Percentiles rank a stretch among this genome's conserved stretches.
Evolutionary conservation across 2,329 filamentous ascomycete genomes (phyloP).

Genomic region (Atkinsonella hypoxylon): DNA sequence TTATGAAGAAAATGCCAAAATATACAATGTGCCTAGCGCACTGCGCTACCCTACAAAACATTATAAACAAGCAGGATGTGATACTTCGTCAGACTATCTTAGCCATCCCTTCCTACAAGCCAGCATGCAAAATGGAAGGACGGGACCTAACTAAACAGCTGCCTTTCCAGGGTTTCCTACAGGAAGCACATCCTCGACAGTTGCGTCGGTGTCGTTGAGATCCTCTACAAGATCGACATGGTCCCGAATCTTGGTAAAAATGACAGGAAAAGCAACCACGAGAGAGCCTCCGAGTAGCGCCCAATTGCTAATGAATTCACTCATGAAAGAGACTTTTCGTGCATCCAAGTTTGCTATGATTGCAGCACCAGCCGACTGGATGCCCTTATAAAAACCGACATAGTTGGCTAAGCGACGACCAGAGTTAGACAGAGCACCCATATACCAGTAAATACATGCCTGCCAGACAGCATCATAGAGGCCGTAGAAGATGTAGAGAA

Average conservation of each 20-base stretch:
- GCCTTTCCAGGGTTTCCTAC: constrained; percentile 1
- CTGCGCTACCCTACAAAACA: too few species aligned
- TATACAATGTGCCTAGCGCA: too few species aligned
- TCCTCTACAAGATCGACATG: constrained; percentile 74
- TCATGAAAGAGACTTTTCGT: constrained; percentile 44
- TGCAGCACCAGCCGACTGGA: constrained; percentile 63
- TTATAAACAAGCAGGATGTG: too few species aligned
- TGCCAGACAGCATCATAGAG: constrained; percentile 88
- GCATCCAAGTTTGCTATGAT: constrained; percentile 27
- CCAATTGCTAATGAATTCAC: constrained; percentile 63
- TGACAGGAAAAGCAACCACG: constrained; percentile 65
- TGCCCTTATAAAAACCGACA: constrained; percentile 66
- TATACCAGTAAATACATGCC: constrained; percentile 87
- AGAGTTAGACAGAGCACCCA: constrained; percentile 89
- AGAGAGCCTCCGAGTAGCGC: constrained; percentile 62
- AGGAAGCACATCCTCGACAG: constrained; percentile 51
- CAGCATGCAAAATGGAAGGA: too few species aligned
- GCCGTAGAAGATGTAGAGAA: constrained; percentile 83
- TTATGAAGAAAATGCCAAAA: too few species aligned
- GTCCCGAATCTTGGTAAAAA: constrained; percentile 69
- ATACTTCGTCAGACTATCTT: too few species aligned
- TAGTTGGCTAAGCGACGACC: constrained; percentile 85
- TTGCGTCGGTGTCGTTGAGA: constrained; percentile 76
- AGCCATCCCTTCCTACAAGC: too few species aligned
- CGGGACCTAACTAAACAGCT: not conserved